A percentile compares a stretch with the other conserved stretches of the same genome.
Conservation (phyloP, 2,329 filamentous ascomycete genomes). For the Fonsecaea monophora region DNA sequence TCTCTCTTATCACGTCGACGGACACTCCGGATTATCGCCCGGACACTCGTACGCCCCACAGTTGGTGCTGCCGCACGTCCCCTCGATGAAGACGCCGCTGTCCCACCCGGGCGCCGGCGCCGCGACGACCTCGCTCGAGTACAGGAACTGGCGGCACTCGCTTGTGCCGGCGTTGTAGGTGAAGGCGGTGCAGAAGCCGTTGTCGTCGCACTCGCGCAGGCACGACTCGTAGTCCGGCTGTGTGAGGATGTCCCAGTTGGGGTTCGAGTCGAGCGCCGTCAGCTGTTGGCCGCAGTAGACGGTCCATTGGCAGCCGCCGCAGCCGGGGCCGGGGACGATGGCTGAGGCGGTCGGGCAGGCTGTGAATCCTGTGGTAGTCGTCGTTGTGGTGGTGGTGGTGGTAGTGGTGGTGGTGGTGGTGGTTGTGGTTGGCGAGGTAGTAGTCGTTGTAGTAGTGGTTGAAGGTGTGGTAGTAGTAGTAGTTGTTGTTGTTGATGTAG, state of each 20-base stretch:
- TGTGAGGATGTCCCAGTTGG: not conserved
- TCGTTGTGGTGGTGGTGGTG: not conserved
- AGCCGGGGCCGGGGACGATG: not conserved
- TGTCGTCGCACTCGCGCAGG: not conserved
- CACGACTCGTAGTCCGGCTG: not conserved
- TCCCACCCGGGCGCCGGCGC: not conserved
- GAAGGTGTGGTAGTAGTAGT: not conserved
- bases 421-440: not conserved
- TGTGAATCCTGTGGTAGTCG: not conserved
- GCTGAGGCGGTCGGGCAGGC: not conserved
- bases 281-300: constrained; percentile 1
- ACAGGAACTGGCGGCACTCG: constrained; percentile 3
- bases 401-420: not conserved
- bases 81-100: not conserved
- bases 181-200: not conserved
- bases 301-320: not conserved
- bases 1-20: not conserved
- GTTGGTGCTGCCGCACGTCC: not conserved
- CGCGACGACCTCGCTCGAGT: not conserved
- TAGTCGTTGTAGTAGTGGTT: not conserved
- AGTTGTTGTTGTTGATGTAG: not conserved
- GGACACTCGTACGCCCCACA: not conserved
- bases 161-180: not conserved
- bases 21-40: not conserved
- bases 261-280: not conserved